Percentiles rank a stretch among this genome's conserved stretches.
phyloP scores from a whole-genome alignment of 2,329 filamentous ascomycete genomes.

The Penicillium sp. region DNA sequence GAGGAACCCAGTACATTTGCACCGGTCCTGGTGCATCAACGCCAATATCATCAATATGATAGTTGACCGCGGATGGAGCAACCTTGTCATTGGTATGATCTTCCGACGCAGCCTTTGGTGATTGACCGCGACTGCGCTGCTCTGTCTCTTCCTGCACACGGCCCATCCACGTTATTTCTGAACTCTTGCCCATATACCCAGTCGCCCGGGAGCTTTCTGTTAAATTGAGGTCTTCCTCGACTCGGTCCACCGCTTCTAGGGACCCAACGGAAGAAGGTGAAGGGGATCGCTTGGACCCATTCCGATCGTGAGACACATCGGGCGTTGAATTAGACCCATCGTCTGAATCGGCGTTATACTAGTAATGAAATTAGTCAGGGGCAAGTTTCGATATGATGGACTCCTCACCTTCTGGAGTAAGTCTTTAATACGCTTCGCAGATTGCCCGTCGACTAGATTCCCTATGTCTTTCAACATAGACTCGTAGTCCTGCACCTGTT shows the following conservation, averaged over 20 bases:
- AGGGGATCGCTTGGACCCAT: not conserved
- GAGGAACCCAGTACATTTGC: slow-evolving; percentile 34
- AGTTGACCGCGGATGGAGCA: slow-evolving; percentile 14
- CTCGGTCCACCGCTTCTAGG: slow-evolving; percentile 7
- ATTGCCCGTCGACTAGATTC: not conserved
- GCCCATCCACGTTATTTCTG: slow-evolving; percentile 14
- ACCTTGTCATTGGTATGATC: not conserved
- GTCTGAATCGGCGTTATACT: slow-evolving; percentile 1
- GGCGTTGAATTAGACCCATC: not conserved
- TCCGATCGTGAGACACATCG: not conserved
- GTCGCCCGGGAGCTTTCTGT: slow-evolving; percentile 8
- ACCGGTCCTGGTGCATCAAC: slow-evolving; percentile 32
- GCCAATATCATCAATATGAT: slow-evolving; percentile 36
- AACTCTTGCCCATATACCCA: slow-evolving; percentile 14
- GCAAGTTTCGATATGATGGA: no score
- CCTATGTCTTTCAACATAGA: slow-evolving; percentile 5
- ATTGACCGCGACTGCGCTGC: not conserved
- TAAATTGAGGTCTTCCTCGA: slow-evolving; percentile 10
- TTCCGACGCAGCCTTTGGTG: not conserved
- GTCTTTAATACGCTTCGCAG: slow-evolving; percentile 1
- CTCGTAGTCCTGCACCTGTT: slow-evolving; percentile 6
- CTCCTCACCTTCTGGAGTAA: slow-evolving; percentile 3
- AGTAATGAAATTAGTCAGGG: not conserved
- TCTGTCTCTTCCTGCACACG: slow-evolving; percentile 2
- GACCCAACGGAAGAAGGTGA: slow-evolving; percentile 10